A percentile compares a stretch with the other conserved stretches of the same genome.
Evolutionary conservation across 371 early-diverging fungal species (phyloP).

Genomic region (Sporodiniella umbellata): DNA sequence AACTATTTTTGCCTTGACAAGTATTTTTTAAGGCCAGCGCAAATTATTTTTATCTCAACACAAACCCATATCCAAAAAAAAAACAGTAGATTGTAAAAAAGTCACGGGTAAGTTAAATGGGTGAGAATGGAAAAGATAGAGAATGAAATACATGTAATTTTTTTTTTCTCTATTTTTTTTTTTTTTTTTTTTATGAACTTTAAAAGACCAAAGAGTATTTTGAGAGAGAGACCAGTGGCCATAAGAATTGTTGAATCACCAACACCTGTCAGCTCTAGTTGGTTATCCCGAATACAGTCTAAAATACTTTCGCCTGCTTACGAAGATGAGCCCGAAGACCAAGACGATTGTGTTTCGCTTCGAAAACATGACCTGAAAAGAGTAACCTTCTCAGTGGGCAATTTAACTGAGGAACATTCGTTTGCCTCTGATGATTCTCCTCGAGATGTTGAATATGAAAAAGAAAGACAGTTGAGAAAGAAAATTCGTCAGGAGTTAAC

Average conservation of each 20-base stretch:
- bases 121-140: no score
- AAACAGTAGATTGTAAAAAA: no score
- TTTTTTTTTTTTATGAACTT: conserved; percentile 4
- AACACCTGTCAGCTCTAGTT: conserved; percentile 4
- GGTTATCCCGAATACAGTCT: conserved; percentile 24
- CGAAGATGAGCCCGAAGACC: conserved; percentile 4
- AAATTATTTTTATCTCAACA: no score
- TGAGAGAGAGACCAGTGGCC: conserved; percentile 11
- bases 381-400: conserved; percentile 38
- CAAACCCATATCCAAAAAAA: no score
- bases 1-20: no score
- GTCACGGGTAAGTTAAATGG: no score
- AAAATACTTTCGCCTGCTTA: conserved; percentile 7
- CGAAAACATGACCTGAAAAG: conserved; percentile 37
- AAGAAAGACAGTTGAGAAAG: conserved; percentile 1
- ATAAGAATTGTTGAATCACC: neutral
- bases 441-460: conserved; percentile 17
- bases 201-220: conserved; percentile 18
- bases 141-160: neutral
- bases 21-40: no score
- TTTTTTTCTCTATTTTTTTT: conserved; percentile 1
- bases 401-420: conserved; percentile 28
- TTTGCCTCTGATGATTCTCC: conserved; percentile 21
- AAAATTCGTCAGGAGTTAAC: neutral
- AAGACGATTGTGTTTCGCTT: conserved; percentile 10